Conservation (phyloP, 805 yeast species). For the Candida anglica region DNA sequence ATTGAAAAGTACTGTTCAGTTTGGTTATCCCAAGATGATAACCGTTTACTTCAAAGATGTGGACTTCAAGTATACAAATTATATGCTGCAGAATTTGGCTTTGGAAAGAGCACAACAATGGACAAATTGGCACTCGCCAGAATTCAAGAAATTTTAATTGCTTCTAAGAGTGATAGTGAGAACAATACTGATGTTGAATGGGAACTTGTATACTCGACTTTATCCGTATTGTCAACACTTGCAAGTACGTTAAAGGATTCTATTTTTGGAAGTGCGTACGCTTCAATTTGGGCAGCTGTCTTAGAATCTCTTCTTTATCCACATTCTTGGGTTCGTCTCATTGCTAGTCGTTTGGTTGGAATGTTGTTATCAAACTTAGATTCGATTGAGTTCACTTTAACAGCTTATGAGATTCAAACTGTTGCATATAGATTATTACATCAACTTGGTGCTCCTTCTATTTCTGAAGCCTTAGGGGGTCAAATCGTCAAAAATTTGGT, state of each 20-base stretch:
- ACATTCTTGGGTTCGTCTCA: conserved; percentile 85
- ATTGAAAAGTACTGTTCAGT: conserved; percentile 43
- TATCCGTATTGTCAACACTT: conserved; percentile 47
- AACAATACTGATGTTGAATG: conserved; percentile 48
- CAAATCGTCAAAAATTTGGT: conserved; percentile 68
- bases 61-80: conserved; percentile 71
- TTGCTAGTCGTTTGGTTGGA: conserved; percentile 58
- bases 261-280: conserved; percentile 25
- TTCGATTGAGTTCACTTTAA: conserved; percentile 27
- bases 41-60: conserved; percentile 57
- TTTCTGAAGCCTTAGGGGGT: conserved; percentile 58
- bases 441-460: conserved; percentile 76
- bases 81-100: conserved; percentile 48
- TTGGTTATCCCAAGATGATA: conserved; percentile 61
- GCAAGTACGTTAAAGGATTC: conserved; percentile 32
- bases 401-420: conserved; percentile 53
- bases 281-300: conserved; percentile 47
- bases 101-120: conserved; percentile 31
- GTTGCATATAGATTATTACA: conserved; percentile 66
- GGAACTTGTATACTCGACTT: conserved; percentile 72
- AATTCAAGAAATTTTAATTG: conserved; percentile 19
- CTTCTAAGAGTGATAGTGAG: conserved; percentile 30
- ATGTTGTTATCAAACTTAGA: conserved; percentile 42
- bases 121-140: conserved; percentile 33
- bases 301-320: conserved; percentile 68